phyloP scores from a whole-genome alignment of 1,284 basidiomycete genomes.

The Hortiboletus rubellus region DNA sequence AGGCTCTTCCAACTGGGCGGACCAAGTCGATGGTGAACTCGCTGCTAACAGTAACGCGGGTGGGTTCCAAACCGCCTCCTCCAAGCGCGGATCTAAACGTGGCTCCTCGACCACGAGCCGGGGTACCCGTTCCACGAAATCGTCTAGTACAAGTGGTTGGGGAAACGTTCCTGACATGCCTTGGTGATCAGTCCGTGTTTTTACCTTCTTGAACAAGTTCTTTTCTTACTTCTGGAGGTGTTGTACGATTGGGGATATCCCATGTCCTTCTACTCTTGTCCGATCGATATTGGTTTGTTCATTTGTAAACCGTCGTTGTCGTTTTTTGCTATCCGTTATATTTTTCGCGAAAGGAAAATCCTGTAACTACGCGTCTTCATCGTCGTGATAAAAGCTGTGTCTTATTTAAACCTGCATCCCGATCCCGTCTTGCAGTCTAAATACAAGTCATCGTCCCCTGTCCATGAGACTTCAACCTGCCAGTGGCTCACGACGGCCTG shows the following conservation, averaged over 20 bases:
- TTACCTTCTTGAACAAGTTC: neutral
- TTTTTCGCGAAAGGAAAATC: neutral
- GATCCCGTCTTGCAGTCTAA: slow-evolving; percentile 39
- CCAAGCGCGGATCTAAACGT: slow-evolving; percentile 19
- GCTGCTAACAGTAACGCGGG: neutral
- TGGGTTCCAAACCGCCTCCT: slow-evolving; percentile 3
- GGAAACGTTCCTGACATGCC: slow-evolving; percentile 23
- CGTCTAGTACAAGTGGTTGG: slow-evolving; percentile 28
- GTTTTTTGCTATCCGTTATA: neutral
- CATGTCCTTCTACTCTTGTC: neutral
- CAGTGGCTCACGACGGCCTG: slow-evolving; percentile 87
- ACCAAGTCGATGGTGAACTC: slow-evolving; percentile 28
- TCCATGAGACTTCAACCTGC: slow-evolving; percentile 86
- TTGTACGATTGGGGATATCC: slow-evolving; percentile 10
- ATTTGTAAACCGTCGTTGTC: neutral
- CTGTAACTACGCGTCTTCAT: slow-evolving; percentile 5
- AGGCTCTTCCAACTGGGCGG: slow-evolving; percentile 25
- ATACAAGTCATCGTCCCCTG: slow-evolving; percentile 49
- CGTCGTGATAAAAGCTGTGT: neutral
- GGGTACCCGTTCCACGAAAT: slow-evolving; percentile 13
- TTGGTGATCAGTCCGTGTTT: slow-evolving; percentile 16
- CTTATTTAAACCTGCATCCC: slow-evolving; percentile 25
- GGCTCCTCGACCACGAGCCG: slow-evolving; percentile 14
- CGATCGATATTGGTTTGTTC: neutral
- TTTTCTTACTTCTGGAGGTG: neutral